phyloP scores from a whole-genome alignment of 371 early-diverging fungal species.

The Rhizopus stolonifer region DNA sequence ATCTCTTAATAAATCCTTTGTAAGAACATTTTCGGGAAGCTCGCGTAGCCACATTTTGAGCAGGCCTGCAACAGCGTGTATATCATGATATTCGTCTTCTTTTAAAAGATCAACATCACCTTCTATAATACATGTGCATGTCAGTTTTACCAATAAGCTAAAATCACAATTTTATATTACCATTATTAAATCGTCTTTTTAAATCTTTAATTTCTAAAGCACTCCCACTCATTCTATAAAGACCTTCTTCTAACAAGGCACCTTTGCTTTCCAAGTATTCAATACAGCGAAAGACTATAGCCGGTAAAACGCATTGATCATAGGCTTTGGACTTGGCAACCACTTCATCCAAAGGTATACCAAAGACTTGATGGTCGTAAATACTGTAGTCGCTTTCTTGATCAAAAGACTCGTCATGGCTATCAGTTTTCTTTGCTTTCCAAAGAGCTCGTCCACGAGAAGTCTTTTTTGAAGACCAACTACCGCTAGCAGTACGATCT shows the following conservation, averaged over 20 bases:
- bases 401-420: constrained; percentile 22
- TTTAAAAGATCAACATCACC: constrained; percentile 39
- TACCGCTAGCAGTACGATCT: neutral
- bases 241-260: constrained; percentile 89
- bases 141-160: too few species aligned
- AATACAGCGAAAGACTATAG: constrained; percentile 92
- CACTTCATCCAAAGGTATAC: constrained; percentile 67
- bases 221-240: constrained; percentile 90
- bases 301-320: constrained; percentile 81
- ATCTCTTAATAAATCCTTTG: constrained; percentile 72
- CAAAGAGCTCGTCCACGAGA: constrained; percentile 3
- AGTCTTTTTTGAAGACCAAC: constrained; percentile 28
- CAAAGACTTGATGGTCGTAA: constrained; percentile 63
- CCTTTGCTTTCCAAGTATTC: constrained; percentile 89
- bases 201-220: constrained; percentile 66
- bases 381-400: too few species aligned
- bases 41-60: constrained; percentile 92
- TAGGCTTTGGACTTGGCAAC: constrained; percentile 60
- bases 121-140: too few species aligned
- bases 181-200: constrained; percentile 77
- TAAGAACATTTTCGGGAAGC: constrained; percentile 83
- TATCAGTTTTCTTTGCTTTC: constrained; percentile 4
- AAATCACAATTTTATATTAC: constrained; percentile 13
- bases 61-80: constrained; percentile 90
- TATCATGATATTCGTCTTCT: constrained; percentile 71